Base-by-base conservation (phyloP, 1,284 basidiomycete genomes). In the Ceratobasidium sp. region DNA sequence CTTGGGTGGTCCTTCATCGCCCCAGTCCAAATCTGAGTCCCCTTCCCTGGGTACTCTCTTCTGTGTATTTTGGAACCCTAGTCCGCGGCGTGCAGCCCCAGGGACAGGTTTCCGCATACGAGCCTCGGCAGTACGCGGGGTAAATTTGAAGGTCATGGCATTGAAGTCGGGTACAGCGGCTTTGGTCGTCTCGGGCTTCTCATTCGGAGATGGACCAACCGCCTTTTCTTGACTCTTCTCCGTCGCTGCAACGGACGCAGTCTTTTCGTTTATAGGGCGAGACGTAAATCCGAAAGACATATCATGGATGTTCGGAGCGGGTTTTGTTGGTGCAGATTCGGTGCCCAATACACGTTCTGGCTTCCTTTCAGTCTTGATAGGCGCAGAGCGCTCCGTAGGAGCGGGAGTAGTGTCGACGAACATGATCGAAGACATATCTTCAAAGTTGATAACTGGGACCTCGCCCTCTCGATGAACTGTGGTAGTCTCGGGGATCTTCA, bases 1-100 rank as follows among this genome's bases (percentile, higher is more conserved):
- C 62, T 66, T 66, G 41, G 71, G 47, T 36, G 62, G 44, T 22
- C 71, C 75, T 3, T 67, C 54, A 48, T 71, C 71, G 0, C 91
- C 91, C 90, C 91, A 93, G 69, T 93, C 89, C 41, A 93, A 77
- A 81, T 93, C 92, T 19, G 90, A 91, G 81, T 92, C 91, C 0
- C 53, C 87, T 90, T 69, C 84, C 82, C 75, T 54, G 22, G 67
- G 67, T 2, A 72, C 45, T n/a, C 54, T 54, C 19, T 57, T 50
- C 17, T 44, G 24, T 29, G 41, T 48, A 27, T 19, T 17, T 45
- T 50, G 59, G 54, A 59, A 74, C 1, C 73, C 64, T 15, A 60
- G 73, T 4, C 62, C 73, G 15, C 31, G 56, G 15, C 45, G 67
- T 29, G 31, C 31, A 22, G 19, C 44, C 14, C 33, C 56, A 7